phyloP scores from a whole-genome alignment of 1,284 basidiomycete genomes.

The Heterobasidion parviporum region DNA sequence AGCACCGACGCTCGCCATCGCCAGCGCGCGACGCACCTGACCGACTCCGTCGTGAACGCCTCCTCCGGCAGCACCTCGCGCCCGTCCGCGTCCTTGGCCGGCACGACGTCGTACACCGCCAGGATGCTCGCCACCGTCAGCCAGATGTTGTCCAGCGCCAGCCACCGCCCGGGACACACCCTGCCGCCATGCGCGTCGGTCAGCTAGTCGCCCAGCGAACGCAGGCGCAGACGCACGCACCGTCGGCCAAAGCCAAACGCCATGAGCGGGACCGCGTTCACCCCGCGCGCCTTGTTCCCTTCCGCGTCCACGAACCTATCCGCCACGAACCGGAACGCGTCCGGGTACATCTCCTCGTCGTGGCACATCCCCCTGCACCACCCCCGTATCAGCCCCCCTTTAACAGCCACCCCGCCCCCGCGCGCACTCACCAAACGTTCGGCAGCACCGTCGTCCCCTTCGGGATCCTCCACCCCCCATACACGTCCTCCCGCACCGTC shows the following conservation, averaged over 20 bases:
- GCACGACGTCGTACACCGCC: neutral
- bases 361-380: neutral
- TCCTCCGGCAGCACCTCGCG: neutral
- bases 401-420: no score
- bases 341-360: neutral
- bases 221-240: neutral
- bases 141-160: neutral
- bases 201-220: neutral
- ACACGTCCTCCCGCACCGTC: slow-evolving; percentile 16
- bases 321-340: neutral
- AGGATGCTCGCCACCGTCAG: neutral
- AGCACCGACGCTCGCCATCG: neutral
- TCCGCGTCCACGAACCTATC: neutral
- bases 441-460: slow-evolving; percentile 21
- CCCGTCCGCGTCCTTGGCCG: neutral
- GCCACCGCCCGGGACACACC: neutral
- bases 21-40: neutral
- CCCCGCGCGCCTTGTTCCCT: neutral
- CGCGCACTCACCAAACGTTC: slow-evolving; percentile 10
- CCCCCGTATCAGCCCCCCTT: no score
- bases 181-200: neutral
- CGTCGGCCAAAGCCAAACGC: neutral
- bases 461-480: slow-evolving; percentile 25
- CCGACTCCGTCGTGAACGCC: neutral
- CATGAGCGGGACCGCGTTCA: neutral